Conservation (phyloP, 2,329 filamentous ascomycete genomes). For the Stemphylium beticola region DNA sequence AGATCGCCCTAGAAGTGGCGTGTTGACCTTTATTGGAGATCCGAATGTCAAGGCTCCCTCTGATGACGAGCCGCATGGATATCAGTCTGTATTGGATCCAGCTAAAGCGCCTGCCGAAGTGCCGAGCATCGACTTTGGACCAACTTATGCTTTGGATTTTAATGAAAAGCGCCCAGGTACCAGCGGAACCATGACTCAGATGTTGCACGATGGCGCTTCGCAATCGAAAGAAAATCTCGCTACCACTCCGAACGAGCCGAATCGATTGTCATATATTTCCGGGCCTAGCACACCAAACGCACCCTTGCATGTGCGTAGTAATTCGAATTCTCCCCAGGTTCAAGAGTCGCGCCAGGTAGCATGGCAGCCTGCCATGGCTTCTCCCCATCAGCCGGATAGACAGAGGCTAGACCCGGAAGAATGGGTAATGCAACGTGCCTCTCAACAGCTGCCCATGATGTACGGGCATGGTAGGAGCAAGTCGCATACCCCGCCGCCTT, state of each 20-base stretch:
- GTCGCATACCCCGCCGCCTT: slow-evolving; percentile 57
- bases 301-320: slow-evolving; percentile 51
- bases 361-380: slow-evolving; percentile 76
- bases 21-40: slow-evolving; percentile 77
- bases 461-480: slow-evolving; percentile 64
- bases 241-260: slow-evolving; percentile 35
- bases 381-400: slow-evolving; percentile 56
- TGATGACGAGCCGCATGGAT: slow-evolving; percentile 55
- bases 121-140: slow-evolving; percentile 83
- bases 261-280: slow-evolving; percentile 37
- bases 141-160: slow-evolving; percentile 73
- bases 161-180: slow-evolving; percentile 62
- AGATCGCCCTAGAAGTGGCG: slow-evolving; percentile 77
- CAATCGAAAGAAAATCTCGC: slow-evolving; percentile 44
- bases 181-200: slow-evolving; percentile 58
- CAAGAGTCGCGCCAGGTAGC: slow-evolving; percentile 70
- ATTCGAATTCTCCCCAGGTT: slow-evolving; percentile 46
- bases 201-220: slow-evolving; percentile 35
- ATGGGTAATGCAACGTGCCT: slow-evolving; percentile 79
- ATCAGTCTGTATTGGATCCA: slow-evolving; percentile 45
- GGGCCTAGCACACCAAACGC: slow-evolving; percentile 47
- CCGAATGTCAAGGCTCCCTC: slow-evolving; percentile 51
- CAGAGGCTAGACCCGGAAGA: slow-evolving; percentile 74
- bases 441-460: slow-evolving; percentile 55
- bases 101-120: slow-evolving; percentile 58